A percentile compares a stretch with the other conserved stretches of the same genome.
Evolutionary conservation across 345 rosid species (phyloP).

Genomic region (Nasturtium officinale): DNA sequence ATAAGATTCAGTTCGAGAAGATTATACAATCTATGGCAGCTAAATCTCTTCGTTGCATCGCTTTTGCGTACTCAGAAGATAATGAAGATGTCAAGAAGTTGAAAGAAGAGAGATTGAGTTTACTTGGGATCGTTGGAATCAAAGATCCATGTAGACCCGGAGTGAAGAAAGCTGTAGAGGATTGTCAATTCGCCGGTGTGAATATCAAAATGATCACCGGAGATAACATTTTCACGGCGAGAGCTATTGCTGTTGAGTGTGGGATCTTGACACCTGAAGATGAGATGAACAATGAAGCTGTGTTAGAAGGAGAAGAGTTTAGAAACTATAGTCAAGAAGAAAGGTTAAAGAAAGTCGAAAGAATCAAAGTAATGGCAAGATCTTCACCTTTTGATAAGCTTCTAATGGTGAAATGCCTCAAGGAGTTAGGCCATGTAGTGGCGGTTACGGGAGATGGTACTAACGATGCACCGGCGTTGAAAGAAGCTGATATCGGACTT

Average conservation of each 20-base stretch:
- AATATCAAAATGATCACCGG: constrained; percentile 80
- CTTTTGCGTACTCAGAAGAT: constrained; percentile 58
- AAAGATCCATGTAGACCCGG: constrained; percentile 77
- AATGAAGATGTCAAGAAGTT: constrained; percentile 41
- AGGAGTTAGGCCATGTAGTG: constrained; percentile 70
- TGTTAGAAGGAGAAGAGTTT: constrained; percentile 66
- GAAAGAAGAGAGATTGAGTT: constrained; percentile 49
- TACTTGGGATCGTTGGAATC: constrained; percentile 72
- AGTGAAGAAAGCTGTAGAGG: constrained; percentile 61
- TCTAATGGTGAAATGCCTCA: constrained; percentile 76
- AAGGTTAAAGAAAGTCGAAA: constrained; percentile 53
- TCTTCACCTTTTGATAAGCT: constrained; percentile 77
- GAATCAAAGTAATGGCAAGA: constrained; percentile 77
- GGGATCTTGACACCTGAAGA: constrained; percentile 57
- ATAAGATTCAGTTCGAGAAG: constrained; percentile 45
- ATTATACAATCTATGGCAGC: constrained; percentile 71
- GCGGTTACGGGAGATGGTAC: constrained; percentile 80
- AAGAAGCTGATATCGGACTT: constrained; percentile 74
- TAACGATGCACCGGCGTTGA: constrained; percentile 78
- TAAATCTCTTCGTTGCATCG: constrained; percentile 70
- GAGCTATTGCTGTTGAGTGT: constrained; percentile 77
- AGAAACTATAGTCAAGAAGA: constrained; percentile 50
- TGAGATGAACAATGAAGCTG: constrained; percentile 45
- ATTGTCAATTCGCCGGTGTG: constrained; percentile 72
- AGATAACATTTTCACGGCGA: constrained; percentile 72